Evolutionary conservation across 352 stramenopile genomes (phyloP), one percentile per base, ranked within the genome.

Genomic region (Globisporangium iwayamae): DNA sequence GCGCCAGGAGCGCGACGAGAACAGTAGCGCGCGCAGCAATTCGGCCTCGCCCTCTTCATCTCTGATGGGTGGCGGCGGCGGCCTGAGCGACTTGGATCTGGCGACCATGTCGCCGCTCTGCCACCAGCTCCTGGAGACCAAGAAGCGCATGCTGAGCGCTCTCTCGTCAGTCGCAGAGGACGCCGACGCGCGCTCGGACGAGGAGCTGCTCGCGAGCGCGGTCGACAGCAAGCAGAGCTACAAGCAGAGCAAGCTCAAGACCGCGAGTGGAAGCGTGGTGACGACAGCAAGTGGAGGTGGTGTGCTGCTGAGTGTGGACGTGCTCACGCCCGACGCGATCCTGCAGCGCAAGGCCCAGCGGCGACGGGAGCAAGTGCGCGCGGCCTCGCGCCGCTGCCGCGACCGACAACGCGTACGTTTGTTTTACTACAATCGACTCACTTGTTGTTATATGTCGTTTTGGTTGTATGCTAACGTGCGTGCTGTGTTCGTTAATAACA

Each of bases 271-370:
- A 30, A 56, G 30, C 22, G 30, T 20, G 11, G 41, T 47, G 41
- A 20, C 41, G 5, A 20, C 41, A 47, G 38, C 38, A 16, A 43
- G 8, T 43, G 41, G 41, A 54, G 30, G 69, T 78, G 14, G 66
- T 71, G 3, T 45, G 51, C 30, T 57, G 30, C 18, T 57, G 8
- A 25, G 30, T 18, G 22, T 16, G 3, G 51, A 57, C 9, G 30
- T 57, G 51, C 64, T 87, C 52, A 83, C 59, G 30, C 60, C 79
- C 14, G 80, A 89, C 32, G 75, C 79, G 47, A 74, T 85, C 56
- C 76, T 74, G 60, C 72, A 80, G 64, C 78, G 78, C 66, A 89
- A 89, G 55, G 80, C 80, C 3, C 80, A 86, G 60, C 76, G 80
- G 8, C 74, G 80, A 30, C 70, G 80, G 11, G 80, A 89, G 54